Conservation (phyloP, 1,139 yeast genomes). For the Pichia terricola region DNA sequence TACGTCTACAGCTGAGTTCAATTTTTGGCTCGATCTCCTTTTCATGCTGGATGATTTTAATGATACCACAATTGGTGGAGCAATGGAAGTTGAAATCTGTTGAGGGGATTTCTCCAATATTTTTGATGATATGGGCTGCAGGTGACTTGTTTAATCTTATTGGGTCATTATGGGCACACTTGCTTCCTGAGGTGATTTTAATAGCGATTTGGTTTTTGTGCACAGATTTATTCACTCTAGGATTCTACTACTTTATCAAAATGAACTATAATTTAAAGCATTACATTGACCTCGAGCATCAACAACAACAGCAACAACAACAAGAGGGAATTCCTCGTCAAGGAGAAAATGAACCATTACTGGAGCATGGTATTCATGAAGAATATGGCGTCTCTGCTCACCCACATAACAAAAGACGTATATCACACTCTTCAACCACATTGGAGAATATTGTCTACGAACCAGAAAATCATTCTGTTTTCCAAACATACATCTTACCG, state of each 20-base stretch:
- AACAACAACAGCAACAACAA: not conserved
- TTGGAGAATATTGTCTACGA: constrained; percentile 24
- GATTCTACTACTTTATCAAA: constrained; percentile 52
- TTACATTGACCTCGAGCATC: not conserved
- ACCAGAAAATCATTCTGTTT: constrained; percentile 32
- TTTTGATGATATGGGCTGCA: constrained; percentile 59
- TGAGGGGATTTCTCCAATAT: constrained; percentile 68
- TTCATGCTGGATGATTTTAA: constrained; percentile 74
- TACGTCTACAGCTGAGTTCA: constrained; percentile 43
- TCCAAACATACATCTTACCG: constrained; percentile 49
- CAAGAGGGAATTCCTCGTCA: not conserved
- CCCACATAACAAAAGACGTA: not conserved
- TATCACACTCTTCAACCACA: constrained; percentile 13
- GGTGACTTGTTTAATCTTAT: constrained; percentile 63
- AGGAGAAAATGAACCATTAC: constrained; percentile 15
- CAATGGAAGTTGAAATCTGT: constrained; percentile 75
- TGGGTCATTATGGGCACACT: constrained; percentile 64
- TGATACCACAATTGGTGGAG: constrained; percentile 71
- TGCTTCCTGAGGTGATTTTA: constrained; percentile 60
- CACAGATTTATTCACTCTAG: constrained; percentile 55
- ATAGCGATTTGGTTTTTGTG: constrained; percentile 70
- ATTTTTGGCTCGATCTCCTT: constrained; percentile 60
- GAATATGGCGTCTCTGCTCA: constrained; percentile 3
- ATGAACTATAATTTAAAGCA: constrained; percentile 30
- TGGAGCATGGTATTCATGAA: constrained; percentile 11